These are phyloP conservation scores for Hanseniaspora pseudoguilliermondii DNA, from an alignment of 805 yeast species.

Conservation along the genomic window DNA sequence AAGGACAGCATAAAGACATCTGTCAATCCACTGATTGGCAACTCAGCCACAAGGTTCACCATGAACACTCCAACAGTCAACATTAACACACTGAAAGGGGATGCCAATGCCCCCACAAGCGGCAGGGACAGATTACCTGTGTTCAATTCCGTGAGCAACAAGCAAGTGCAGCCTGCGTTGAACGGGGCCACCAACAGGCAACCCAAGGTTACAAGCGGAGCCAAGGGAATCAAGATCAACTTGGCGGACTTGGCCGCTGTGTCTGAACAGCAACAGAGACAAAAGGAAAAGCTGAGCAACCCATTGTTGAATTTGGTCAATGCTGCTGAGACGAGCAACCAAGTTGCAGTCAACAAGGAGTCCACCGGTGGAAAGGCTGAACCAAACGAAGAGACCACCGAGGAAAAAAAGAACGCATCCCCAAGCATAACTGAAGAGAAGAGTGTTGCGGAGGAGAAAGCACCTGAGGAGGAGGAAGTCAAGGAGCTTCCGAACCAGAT, in stretches of 20 bases:
- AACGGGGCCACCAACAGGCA: background rate
- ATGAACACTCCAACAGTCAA: background rate
- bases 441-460: constrained; percentile 30
- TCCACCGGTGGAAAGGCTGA: background rate
- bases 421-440: constrained; percentile 28
- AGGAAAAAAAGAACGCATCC: constrained; percentile 13
- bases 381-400: background rate
- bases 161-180: background rate
- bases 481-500: constrained; percentile 10
- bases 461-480: constrained; percentile 16
- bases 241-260: constrained; percentile 8
- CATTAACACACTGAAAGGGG: background rate
- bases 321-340: constrained; percentile 6
- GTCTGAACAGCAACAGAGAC: constrained; percentile 3
- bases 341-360: background rate
- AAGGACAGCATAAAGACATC: background rate
- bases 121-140: background rate
- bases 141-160: constrained; percentile 3
- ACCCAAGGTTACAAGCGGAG: background rate
- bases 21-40: background rate
- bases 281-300: background rate
- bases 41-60: background rate
- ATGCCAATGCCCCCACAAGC: no score
- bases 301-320: background rate
- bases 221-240: constrained; percentile 4